Conservation (phyloP, 805 yeast species). For the Lachancea quebecensis region DNA sequence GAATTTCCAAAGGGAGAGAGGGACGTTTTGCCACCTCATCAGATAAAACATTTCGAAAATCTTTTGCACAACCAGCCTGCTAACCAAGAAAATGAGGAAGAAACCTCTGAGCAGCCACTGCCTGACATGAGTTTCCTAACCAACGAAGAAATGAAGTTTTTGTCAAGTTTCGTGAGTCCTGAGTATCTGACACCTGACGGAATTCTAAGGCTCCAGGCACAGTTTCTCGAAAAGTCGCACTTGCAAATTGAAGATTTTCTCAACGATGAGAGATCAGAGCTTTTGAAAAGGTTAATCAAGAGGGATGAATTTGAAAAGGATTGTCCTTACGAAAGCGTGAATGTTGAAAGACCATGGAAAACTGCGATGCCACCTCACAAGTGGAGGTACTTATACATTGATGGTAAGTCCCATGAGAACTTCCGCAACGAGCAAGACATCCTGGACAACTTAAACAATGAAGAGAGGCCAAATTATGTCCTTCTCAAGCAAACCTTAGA, state of each 20-base stretch:
- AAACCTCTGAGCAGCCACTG: constrained; percentile 9
- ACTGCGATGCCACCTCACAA: constrained; percentile 92
- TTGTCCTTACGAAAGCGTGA: constrained; percentile 50
- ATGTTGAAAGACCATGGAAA: constrained; percentile 73
- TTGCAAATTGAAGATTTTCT: constrained; percentile 61
- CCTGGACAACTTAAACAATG: constrained; percentile 32
- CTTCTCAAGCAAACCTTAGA: constrained; percentile 21
- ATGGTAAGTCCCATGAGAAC: constrained; percentile 44
- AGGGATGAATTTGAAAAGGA: constrained; percentile 52
- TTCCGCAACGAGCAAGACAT: constrained; percentile 27
- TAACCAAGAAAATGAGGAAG: constrained; percentile 13
- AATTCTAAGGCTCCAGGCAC: constrained; percentile 38
- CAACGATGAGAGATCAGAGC: constrained; percentile 44
- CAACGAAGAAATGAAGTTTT: constrained; percentile 41
- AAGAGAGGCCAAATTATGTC: constrained; percentile 52
- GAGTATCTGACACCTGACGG: constrained; percentile 38
- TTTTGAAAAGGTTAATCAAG: constrained; percentile 43
- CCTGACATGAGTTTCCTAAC: constrained; percentile 23
- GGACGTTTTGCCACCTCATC: constrained; percentile 36
- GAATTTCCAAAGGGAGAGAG: constrained; percentile 71
- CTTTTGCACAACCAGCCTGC: constrained; percentile 9
- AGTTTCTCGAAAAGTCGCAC: constrained; percentile 62
- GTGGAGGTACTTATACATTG: constrained; percentile 77
- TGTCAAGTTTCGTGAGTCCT: constrained; percentile 51
- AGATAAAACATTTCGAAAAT: constrained; percentile 31